phyloP scores from a whole-genome alignment of 1,139 yeast genomes.

The Magnusiomyces ingens region DNA sequence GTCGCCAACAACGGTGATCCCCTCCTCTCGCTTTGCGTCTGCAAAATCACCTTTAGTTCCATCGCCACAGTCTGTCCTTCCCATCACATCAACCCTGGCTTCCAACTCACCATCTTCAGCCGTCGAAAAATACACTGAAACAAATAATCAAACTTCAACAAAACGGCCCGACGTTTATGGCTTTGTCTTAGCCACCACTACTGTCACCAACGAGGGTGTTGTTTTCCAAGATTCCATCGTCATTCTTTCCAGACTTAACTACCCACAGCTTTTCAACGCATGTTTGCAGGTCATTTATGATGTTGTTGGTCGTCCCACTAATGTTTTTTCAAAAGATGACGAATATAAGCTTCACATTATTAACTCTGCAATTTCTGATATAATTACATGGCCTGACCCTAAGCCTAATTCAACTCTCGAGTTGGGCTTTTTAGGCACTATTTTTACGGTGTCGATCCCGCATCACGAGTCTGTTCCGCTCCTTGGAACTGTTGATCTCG shows the following conservation, averaged over 20 bases:
- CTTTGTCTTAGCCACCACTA: background rate
- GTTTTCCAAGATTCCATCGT: constrained; percentile 27
- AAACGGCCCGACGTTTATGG: background rate
- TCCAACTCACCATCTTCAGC: background rate
- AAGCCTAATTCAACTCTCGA: constrained; percentile 19
- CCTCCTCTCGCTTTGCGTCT: background rate
- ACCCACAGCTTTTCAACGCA: constrained; percentile 24
- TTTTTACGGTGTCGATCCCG: constrained; percentile 17
- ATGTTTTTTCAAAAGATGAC: constrained; percentile 6
- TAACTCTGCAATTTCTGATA: constrained; percentile 27
- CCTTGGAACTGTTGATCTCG: constrained; percentile 15
- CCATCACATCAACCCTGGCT: background rate
- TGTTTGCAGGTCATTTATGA: constrained; percentile 21
- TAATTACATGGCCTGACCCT: constrained; percentile 28
- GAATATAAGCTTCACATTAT: constrained; percentile 23
- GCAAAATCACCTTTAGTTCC: background rate
- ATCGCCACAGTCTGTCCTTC: background rate
- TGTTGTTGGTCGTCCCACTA: constrained; percentile 12
- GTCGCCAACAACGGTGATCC: constrained; percentile 8
- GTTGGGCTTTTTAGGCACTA: constrained; percentile 26
- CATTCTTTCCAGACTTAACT: constrained; percentile 23
- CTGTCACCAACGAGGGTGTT: constrained; percentile 22
- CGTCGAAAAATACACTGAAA: too few relatives aligned
- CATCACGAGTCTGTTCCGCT: constrained; percentile 17
- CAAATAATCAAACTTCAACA: background rate